Conservation (phyloP, 2,329 filamentous ascomycete genomes). For the Botrytis medusae region DNA sequence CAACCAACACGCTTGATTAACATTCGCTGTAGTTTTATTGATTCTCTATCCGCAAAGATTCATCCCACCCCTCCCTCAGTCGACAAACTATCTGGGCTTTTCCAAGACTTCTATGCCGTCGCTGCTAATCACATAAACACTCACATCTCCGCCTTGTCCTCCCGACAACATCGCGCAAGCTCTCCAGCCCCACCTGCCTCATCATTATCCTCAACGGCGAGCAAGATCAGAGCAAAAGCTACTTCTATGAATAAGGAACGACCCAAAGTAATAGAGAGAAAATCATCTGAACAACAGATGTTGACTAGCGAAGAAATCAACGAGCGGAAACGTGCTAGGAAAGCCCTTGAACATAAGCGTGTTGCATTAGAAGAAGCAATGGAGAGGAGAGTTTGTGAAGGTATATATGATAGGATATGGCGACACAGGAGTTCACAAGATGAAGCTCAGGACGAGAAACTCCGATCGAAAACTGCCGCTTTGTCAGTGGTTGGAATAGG, state of each 20-base stretch:
- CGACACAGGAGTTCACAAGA: constrained; percentile 89
- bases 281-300: constrained; percentile 71
- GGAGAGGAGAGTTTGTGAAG: constrained; percentile 80
- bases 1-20: not conserved
- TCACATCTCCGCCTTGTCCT: constrained; percentile 78
- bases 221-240: constrained; percentile 56
- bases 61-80: constrained; percentile 81
- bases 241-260: constrained; percentile 55
- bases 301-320: constrained; percentile 83
- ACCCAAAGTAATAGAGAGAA: constrained; percentile 43
- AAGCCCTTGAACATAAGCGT: constrained; percentile 74
- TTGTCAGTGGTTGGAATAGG: constrained; percentile 89
- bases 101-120: constrained; percentile 89
- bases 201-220: constrained; percentile 56
- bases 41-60: constrained; percentile 83
- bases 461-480: constrained; percentile 90
- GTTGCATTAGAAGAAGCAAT: constrained; percentile 83
- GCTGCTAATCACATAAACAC: constrained; percentile 82
- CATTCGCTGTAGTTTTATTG: constrained; percentile 68
- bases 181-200: constrained; percentile 57
- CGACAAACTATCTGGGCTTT: constrained; percentile 78
- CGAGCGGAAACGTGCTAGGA: constrained; percentile 74
- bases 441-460: constrained; percentile 89
- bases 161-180: constrained; percentile 67
- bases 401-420: constrained; percentile 85